phyloP scores from a whole-genome alignment of 345 rosid genomes.

The Corymbia maculata region DNA sequence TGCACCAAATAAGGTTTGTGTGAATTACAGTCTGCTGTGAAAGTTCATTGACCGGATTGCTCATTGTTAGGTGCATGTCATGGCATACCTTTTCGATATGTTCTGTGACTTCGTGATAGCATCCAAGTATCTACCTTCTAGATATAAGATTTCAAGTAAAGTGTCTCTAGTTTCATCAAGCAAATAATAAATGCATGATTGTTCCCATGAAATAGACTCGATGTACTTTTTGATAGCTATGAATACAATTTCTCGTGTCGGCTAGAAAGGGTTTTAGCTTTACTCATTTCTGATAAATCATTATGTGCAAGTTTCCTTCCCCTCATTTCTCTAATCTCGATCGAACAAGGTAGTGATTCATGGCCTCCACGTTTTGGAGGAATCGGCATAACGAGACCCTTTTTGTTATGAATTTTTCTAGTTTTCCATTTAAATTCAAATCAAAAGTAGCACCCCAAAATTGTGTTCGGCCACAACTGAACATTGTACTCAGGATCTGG shows the following conservation, averaged over 20 bases:
- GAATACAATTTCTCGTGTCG: too few species aligned
- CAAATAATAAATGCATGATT: too few species aligned
- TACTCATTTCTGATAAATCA: neutral
- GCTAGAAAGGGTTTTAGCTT: neutral
- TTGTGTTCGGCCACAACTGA: rapidly evolving
- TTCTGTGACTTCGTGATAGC: too few species aligned
- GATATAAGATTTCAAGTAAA: too few species aligned
- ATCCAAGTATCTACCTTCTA: too few species aligned
- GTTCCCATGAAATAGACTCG: too few species aligned
- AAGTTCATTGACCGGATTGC: neutral
- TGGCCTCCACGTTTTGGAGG: neutral
- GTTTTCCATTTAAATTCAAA: neutral
- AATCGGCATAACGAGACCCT: neutral
- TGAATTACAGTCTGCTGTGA: neutral
- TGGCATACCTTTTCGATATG: too few species aligned
- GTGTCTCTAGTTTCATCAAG: too few species aligned
- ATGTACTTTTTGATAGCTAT: too few species aligned
- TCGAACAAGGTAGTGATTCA: neutral
- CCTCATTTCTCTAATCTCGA: neutral
- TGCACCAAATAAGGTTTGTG: neutral
- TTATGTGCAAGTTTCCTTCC: neutral
- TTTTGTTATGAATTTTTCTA: neutral
- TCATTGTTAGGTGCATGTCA: rapidly evolving
- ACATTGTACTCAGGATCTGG: neutral
- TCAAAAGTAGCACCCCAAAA: neutral